Evolutionary conservation across 495 filamentous ascomycete species (phyloP), one percentile per base, ranked within the genome.

Genomic region (Penicillium nucicola): DNA sequence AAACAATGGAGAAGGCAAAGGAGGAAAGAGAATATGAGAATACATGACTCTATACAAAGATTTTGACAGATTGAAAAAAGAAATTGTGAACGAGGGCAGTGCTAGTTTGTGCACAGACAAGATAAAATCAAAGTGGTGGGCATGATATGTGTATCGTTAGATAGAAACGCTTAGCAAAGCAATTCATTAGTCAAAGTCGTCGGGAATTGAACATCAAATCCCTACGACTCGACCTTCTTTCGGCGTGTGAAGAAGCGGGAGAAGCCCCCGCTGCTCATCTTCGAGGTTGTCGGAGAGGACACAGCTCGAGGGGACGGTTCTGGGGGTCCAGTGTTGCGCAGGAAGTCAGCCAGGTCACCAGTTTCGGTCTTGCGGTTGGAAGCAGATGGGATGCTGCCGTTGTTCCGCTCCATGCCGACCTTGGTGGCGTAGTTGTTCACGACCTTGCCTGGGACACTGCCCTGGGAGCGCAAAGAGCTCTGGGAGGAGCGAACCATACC

Each of bases 271-370:
- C 69, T 65, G 41, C 66, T 65, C 11, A 25, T 30, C 55, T 67
- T 70, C 12, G 44, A 43, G 8, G 37, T 48, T 35, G 42, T 35
- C 28, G 47, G 30, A 33, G 55, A 42, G 10, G 52, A 49, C 14
- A 56, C 25, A 4, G 55, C 28, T 14, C 45, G 64, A 11, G 54
- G 51, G 30, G 56, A 50, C 5, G 74, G 64, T 41, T 67, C 68
- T 1, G 88, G 87, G n/a, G 90, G 89, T 15, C 79, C 88, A 18
- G 86, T 87, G 51, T 84, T 86, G 34, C 79, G 82, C 12, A 96
- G 69, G 65, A 95, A 95, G 55, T 88, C 86, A 2, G 90, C 89
- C 45, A 95, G 67, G 25, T 91, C 89, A 34, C 80, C 81, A 3
- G 87, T 90, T 22, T 76, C 75, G n/a, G 70, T 68, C 42, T 72